phyloP scores from a whole-genome alignment of 805 yeast species.

The Pichia thaimueangensis region DNA sequence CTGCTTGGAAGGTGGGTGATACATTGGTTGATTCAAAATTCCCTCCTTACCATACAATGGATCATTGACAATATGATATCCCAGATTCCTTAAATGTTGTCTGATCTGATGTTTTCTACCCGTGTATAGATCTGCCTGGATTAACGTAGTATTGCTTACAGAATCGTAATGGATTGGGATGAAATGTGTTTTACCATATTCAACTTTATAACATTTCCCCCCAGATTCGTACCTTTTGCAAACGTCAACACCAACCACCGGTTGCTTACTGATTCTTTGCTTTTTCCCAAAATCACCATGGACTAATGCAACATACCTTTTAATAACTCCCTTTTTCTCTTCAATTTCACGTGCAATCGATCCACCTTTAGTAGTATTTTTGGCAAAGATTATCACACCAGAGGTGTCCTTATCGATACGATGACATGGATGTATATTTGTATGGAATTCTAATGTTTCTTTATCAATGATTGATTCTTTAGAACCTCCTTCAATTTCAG shows the following conservation, averaged over 20 bases:
- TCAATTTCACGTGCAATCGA: conserved; percentile 4
- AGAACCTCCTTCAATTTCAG: background rate
- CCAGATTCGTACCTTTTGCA: conserved; percentile 21
- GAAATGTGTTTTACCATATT: conserved; percentile 18
- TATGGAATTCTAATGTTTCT: background rate
- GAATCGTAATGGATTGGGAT: conserved; percentile 23
- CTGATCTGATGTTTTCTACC: conserved; percentile 52
- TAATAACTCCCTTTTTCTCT: conserved; percentile 19
- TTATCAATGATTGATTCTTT: background rate
- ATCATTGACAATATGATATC: conserved; percentile 29
- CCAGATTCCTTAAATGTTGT: conserved; percentile 42
- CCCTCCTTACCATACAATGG: conserved; percentile 24
- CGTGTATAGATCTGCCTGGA: conserved; percentile 38
- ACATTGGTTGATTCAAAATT: conserved; percentile 2
- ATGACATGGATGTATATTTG: conserved; percentile 33
- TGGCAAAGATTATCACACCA: conserved; percentile 41
- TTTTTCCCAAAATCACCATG: conserved; percentile 34
- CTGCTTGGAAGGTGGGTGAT: background rate
- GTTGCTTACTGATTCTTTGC: conserved; percentile 28
- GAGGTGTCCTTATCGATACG: conserved; percentile 45
- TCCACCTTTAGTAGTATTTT: conserved; percentile 17
- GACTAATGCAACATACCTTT: conserved; percentile 40
- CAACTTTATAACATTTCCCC: conserved; percentile 14
- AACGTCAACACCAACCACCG: conserved; percentile 25
- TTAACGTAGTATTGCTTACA: conserved; percentile 31